Evolutionary conservation across 257 asterid species (phyloP).

Genomic region (Parsonsia alboflavescens): DNA sequence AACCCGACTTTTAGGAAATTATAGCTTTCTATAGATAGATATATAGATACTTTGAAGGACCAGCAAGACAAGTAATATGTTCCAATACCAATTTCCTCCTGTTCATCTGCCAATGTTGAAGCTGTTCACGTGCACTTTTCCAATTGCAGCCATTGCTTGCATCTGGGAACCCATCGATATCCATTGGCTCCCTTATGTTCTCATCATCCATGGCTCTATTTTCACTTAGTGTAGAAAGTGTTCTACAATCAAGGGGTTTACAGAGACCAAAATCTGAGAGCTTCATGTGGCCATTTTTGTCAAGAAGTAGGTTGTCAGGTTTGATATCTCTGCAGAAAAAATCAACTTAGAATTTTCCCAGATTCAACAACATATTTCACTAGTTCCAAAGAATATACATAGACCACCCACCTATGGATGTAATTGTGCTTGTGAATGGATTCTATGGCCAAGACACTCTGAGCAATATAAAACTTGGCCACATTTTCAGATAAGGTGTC

Average conservation of each 20-base stretch:
- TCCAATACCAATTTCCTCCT: constrained; percentile 51
- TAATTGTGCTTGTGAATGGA: constrained; percentile 93
- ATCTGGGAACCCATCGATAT: constrained; percentile 43
- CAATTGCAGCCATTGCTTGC: constrained; percentile 37
- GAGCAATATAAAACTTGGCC: constrained; percentile 92
- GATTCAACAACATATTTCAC: background rate
- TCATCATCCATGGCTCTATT: constrained; percentile 51
- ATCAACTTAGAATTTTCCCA: background rate
- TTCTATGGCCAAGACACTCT: constrained; percentile 86
- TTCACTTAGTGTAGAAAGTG: constrained; percentile 46
- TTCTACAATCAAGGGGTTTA: constrained; percentile 87
- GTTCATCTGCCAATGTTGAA: constrained; percentile 64
- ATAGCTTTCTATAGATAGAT: background rate
- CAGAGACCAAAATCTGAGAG: constrained; percentile 98
- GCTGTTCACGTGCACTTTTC: constrained; percentile 53
- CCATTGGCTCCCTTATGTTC: constrained; percentile 47
- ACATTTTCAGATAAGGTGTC: constrained; percentile 77
- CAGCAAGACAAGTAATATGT: background rate
- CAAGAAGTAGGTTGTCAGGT: constrained; percentile 96
- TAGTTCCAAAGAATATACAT: background rate
- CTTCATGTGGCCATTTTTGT: constrained; percentile 90
- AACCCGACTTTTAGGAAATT: background rate
- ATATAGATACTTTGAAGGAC: background rate
- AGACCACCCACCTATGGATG: constrained; percentile 66
- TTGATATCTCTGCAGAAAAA: constrained; percentile 69